These are phyloP conservation scores for Dactylorhiza incarnata DNA, from an alignment of 106 monocot genomes.

Conservation along the genomic window DNA sequence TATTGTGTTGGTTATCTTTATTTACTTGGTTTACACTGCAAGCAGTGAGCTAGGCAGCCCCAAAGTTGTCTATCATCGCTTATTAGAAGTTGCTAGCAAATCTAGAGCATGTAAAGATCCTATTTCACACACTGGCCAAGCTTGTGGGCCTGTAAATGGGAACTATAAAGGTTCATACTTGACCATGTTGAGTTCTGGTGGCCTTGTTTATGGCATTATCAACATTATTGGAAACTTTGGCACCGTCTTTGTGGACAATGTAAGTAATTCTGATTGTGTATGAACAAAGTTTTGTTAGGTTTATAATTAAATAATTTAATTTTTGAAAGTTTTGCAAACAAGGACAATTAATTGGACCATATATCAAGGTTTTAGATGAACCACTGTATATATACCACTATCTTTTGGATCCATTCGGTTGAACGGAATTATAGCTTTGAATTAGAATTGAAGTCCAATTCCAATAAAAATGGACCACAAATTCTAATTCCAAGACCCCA, in stretches of 20 bases:
- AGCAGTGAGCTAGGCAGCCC: slow-evolving; percentile 85
- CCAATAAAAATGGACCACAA: too few species aligned
- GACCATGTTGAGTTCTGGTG: slow-evolving; percentile 95
- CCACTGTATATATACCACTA: too few species aligned
- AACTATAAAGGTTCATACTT: slow-evolving; percentile 86
- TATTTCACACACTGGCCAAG: slow-evolving; percentile 58
- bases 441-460: too few species aligned
- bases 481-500: too few species aligned
- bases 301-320: too few species aligned
- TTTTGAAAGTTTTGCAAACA: too few species aligned
- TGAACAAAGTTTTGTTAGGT: neutral
- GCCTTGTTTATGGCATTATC: slow-evolving; percentile 93
- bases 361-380: too few species aligned
- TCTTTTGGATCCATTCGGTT: too few species aligned
- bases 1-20: slow-evolving; percentile 72
- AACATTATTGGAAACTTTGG: slow-evolving; percentile 99
- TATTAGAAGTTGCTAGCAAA: slow-evolving; percentile 52
- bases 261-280: slow-evolving; percentile 19
- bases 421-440: too few species aligned
- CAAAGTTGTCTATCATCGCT: slow-evolving; percentile 56
- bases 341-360: too few species aligned
- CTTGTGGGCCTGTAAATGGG: slow-evolving; percentile 87
- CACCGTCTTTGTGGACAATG: slow-evolving; percentile 98
- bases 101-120: slow-evolving; percentile 52
- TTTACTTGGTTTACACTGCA: slow-evolving; percentile 78